These are phyloP conservation scores for Lichtheimia hyalospora DNA, from an alignment of 371 early-diverging fungal species.

Conservation along the genomic window DNA sequence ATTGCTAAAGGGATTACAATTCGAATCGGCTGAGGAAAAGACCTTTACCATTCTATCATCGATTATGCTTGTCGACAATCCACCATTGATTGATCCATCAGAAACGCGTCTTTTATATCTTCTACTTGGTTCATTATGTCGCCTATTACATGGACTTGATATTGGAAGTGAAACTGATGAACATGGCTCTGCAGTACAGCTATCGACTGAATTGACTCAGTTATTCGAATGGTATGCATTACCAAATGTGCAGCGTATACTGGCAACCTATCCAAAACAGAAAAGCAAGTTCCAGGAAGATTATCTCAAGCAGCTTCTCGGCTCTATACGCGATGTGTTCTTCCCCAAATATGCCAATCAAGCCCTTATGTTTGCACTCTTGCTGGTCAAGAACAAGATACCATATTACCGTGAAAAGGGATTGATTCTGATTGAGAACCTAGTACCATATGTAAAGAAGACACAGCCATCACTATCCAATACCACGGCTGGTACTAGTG, in stretches of 20 bases:
- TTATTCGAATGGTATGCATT: conserved; percentile 57
- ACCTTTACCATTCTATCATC: conserved; percentile 30
- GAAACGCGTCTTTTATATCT: conserved; percentile 63
- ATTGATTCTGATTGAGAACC: conserved; percentile 62
- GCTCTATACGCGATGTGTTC: conserved; percentile 63
- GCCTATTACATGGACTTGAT: conserved; percentile 68
- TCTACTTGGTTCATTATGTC: conserved; percentile 69
- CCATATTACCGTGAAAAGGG: conserved; percentile 64
- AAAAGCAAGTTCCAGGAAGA: conserved; percentile 72
- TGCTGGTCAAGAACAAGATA: conserved; percentile 64
- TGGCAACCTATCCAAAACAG: conserved; percentile 64
- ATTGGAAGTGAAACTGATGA: conserved; percentile 9
- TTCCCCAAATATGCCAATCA: conserved; percentile 62
- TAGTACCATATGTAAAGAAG: conserved; percentile 59
- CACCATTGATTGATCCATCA: conserved; percentile 67
- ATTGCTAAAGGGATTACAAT: conserved; percentile 73
- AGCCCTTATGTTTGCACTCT: conserved; percentile 63
- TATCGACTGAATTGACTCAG: conserved; percentile 51
- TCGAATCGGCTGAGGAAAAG: conserved; percentile 60
- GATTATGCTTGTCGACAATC: conserved; percentile 55
- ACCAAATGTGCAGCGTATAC: conserved; percentile 51
- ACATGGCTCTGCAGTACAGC: conserved; percentile 21
- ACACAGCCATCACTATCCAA: conserved; percentile 6
- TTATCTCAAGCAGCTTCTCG: conserved; percentile 67
- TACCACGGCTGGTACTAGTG: conserved; percentile 6